These are phyloP conservation scores for Tetracladium maxilliforme DNA, from an alignment of 2,329 filamentous ascomycete genomes.

Conservation along the genomic window DNA sequence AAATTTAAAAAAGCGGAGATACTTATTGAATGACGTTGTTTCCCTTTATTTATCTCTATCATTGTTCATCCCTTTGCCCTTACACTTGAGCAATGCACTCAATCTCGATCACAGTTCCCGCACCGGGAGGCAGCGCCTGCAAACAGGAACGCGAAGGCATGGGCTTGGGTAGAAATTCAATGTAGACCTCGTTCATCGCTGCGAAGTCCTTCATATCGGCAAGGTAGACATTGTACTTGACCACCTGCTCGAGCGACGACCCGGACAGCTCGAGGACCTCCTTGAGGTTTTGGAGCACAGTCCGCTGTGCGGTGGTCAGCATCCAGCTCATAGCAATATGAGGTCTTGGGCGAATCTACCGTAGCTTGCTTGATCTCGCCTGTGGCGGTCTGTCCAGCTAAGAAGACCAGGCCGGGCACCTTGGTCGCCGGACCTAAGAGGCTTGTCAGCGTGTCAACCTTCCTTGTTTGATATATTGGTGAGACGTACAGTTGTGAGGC, in stretches of 20 bases:
- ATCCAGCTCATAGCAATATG: constrained; percentile 1
- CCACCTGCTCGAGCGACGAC: constrained; percentile 12
- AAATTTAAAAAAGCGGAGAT: too few relatives aligned
- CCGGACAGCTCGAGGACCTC: constrained; percentile 13
- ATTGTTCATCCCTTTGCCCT: too few relatives aligned
- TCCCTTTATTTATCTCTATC: too few relatives aligned
- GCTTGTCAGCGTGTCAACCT: constrained; percentile 1
- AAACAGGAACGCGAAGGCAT: constrained; percentile 26
- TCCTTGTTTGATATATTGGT: constrained; percentile 1
- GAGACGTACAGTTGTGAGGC: constrained; percentile 25
- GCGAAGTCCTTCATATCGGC: constrained; percentile 14
- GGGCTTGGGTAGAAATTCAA: constrained; percentile 22
- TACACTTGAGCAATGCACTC: constrained; percentile 25
- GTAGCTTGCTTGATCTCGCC: constrained; percentile 30
- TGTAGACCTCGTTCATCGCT: constrained; percentile 23
- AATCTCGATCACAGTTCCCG: constrained; percentile 25
- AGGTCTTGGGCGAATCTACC: constrained; percentile 12
- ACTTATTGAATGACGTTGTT: too few relatives aligned
- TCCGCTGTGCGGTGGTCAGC: constrained; percentile 8
- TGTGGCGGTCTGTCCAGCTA: constrained; percentile 30
- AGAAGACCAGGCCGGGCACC: constrained; percentile 29
- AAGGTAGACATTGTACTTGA: constrained; percentile 15
- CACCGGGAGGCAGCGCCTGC: constrained; percentile 21
- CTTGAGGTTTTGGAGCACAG: constrained; percentile 13
- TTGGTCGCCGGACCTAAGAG: constrained; percentile 22